Conservation (phyloP, 495 filamentous ascomycete genomes). For the Neurospora terricola region DNA sequence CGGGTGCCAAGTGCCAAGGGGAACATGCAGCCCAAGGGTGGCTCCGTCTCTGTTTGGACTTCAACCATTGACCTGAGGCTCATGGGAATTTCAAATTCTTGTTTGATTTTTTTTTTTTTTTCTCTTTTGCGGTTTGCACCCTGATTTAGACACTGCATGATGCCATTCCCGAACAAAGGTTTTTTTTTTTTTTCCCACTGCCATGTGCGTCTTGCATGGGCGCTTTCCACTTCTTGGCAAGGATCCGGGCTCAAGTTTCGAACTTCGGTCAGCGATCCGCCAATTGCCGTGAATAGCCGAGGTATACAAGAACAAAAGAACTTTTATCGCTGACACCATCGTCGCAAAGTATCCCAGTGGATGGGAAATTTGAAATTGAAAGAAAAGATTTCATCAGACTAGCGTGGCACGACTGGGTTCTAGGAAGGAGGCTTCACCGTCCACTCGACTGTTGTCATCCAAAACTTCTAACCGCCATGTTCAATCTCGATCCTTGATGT, state of each 20-base stretch:
- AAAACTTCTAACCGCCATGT: background rate
- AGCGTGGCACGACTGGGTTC: background rate
- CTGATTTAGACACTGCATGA: background rate
- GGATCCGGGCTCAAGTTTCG: background rate
- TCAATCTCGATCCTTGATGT: background rate
- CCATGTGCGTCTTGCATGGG: background rate
- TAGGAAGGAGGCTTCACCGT: background rate
- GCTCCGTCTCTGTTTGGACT: background rate
- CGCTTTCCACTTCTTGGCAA: background rate
- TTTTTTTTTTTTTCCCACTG: background rate
- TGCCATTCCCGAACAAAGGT: background rate
- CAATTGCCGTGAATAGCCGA: background rate
- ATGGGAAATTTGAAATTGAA: background rate
- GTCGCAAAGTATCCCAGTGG: background rate
- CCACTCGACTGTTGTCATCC: background rate
- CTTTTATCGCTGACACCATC: background rate
- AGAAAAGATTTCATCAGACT: background rate
- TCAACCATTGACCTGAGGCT: background rate
- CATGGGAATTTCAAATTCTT: background rate
- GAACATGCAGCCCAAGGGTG: background rate
- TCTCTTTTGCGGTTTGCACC: background rate
- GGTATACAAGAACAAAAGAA: background rate
- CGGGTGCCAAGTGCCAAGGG: background rate
- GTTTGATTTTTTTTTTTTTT: background rate
- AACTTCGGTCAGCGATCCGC: background rate